Base-by-base conservation (phyloP, 306 rosid genomes). In the Albizia julibrissin region DNA sequence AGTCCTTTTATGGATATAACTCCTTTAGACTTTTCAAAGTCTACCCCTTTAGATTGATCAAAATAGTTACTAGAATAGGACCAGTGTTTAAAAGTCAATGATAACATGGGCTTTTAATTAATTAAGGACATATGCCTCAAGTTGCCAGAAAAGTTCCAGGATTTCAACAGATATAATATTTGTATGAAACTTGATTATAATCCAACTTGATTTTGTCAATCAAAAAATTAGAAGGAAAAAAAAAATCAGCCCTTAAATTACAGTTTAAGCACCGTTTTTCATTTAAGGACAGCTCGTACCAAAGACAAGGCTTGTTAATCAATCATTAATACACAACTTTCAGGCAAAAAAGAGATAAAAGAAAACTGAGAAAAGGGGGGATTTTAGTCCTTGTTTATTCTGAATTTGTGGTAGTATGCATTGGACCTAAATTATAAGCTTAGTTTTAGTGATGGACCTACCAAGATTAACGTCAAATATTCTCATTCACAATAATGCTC, bases 361-460 rank as follows among this genome's bases (percentile, higher is more conserved):
- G 56, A 50, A 50, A 50, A 42, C 21, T 68, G 47, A 77, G n/a
- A 21, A 50, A 10, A 1, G 26, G 47, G 64, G 47, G 46, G 22
- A 50, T 4, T 56, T 67, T 50, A 80, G 79, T 42, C 80, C 61
- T 71, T 83, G 10, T 77, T 66, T 54, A 83, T 39, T 72, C 74
- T 65, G 79, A 66, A 74, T 83, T 71, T 73, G 83, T 61, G 85
- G 79, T 84, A 74, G 22, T n/a, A 84, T 88, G 80, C 88, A 74
- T 39, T 88, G 94, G 89, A 84, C 89, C 91, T 79, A 49, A 72
- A 82, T 82, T 65, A 79, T 82, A 82, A 82, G 76, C 85, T 76
- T 68, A 68, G 80, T 76, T 34, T 68, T 52, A 47, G 40, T 72
- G 19, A 77, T 86, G 92, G 86, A 14, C 91, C 93, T 86, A 82